phyloP scores from a whole-genome alignment of 257 asterid genomes.

The Linaria vulgaris region DNA sequence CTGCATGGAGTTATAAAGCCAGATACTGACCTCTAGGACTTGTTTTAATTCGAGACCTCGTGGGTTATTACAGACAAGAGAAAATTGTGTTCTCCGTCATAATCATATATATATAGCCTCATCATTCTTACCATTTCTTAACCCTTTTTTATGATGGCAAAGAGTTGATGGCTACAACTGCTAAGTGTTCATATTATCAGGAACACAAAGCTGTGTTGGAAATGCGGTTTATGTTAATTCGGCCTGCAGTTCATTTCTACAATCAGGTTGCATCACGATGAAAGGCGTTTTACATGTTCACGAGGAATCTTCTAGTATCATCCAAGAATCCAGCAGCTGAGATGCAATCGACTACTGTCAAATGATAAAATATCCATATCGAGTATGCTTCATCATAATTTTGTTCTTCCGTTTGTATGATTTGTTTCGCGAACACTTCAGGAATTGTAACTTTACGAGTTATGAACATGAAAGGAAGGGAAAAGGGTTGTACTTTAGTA shows the following conservation, averaged over 20 bases:
- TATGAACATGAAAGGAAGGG: too few relatives aligned
- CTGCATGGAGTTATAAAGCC: constrained; percentile 78
- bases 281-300: constrained; percentile 8
- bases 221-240: constrained; percentile 8
- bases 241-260: constrained; percentile 5
- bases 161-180: background rate
- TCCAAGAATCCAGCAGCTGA: constrained; percentile 1
- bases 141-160: background rate
- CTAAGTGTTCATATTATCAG: constrained; percentile 11
- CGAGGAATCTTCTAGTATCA: constrained; percentile 1
- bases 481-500: background rate
- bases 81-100: constrained; percentile 6
- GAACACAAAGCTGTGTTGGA: constrained; percentile 19
- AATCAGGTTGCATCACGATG: constrained; percentile 19
- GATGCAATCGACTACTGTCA: constrained; percentile 16
- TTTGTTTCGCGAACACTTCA: too few relatives aligned
- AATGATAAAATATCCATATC: too few relatives aligned
- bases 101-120: background rate
- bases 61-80: background rate
- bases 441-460: too few relatives aligned
- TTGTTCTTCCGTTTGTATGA: too few relatives aligned
- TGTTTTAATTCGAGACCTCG: constrained; percentile 15
- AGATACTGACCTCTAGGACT: constrained; percentile 34
- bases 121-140: background rate
- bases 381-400: background rate